Base-by-base conservation (phyloP, 352 stramenopile genomes). In the Phytopythium boreale region DNA sequence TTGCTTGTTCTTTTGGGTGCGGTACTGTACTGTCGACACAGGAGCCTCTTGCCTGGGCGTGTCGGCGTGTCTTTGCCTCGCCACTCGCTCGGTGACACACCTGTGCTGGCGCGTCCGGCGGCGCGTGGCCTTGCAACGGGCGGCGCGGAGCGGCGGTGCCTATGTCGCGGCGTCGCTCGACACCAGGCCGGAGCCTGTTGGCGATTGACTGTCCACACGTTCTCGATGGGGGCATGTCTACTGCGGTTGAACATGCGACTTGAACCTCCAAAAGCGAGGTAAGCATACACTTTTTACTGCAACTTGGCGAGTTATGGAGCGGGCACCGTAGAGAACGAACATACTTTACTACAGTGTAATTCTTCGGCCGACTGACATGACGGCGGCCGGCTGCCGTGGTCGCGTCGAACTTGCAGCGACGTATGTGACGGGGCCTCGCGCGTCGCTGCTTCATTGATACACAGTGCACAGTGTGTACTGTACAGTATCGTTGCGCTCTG, bases 231-330 rank as follows among this genome's bases (percentile, higher is more conserved):
- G 29, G 15, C 39, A 44, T 44, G 43, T 49, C 43, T 22, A 49
- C 43, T 49, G 17, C 17, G 20, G 39, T 44, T 44, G 39, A 44
- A 44, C 39, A 44, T 44, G 39, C 43, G 43, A 49, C 15, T 49
- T 49, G 43, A 49, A 49, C 20, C 43, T 49, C 43, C 43, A 49
- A 19, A 49, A 49, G 43, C 43, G 43, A 49, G 43, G 43, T 49
- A 49, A 49, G 43, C 43, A 49, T 49, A 49, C 43, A 49, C 43
- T 20, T 24, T 49, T 2, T 24, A 49, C 43, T 49, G 43, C 43
- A 49, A 49, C 43, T 10, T 49, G 17, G 43, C 43, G 43, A 49
- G 43, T 14, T 39, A 39, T 39, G 34, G 34, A 39, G 34, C 34
- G 34, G 5, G 5, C 19, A 49, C 14, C 39, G n/a, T 22, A 1